Conservation (phyloP, 164 flowering plant species). For the Piper betle region DNA sequence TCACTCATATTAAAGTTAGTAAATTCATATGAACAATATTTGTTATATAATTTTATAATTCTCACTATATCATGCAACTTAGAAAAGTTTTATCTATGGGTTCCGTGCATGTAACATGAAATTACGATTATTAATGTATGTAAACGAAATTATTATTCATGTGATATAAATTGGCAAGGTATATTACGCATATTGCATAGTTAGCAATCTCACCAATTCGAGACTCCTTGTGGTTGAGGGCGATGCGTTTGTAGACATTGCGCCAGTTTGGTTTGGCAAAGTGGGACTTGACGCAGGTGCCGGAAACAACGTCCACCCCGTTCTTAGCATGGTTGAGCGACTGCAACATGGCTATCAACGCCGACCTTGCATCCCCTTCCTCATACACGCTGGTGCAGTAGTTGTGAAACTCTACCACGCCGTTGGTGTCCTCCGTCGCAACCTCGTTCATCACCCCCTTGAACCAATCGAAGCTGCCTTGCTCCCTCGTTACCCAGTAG, state of each 20-base stretch:
- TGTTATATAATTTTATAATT: no score
- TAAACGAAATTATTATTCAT: no score
- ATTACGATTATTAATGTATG: no score
- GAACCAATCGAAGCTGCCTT: conserved; percentile 59
- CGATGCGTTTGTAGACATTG: conserved; percentile 31
- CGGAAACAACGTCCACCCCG: conserved; percentile 50
- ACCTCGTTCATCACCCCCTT: conserved; percentile 60
- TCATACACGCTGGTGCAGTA: conserved; percentile 57
- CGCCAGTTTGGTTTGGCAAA: conserved; percentile 57
- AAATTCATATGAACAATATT: no score
- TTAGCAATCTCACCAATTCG: conserved; percentile 29
- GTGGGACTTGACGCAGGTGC: conserved; percentile 46
- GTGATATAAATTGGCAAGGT: no score
- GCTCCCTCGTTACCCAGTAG: conserved; percentile 66
- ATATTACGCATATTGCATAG: no score
- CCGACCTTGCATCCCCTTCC: conserved; percentile 54
- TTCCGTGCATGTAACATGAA: no score
- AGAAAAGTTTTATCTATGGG: no score
- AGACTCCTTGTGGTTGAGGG: conserved; percentile 22
- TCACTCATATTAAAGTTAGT: no score
- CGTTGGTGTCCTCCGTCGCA: conserved; percentile 29
- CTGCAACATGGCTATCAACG: conserved; percentile 55
- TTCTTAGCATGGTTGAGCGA: conserved; percentile 39
- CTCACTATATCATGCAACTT: no score
- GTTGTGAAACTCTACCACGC: conserved; percentile 46